Evolutionary conservation across 2,329 filamentous ascomycete genomes (phyloP).

Genomic region (Aschersonia sp.): DNA sequence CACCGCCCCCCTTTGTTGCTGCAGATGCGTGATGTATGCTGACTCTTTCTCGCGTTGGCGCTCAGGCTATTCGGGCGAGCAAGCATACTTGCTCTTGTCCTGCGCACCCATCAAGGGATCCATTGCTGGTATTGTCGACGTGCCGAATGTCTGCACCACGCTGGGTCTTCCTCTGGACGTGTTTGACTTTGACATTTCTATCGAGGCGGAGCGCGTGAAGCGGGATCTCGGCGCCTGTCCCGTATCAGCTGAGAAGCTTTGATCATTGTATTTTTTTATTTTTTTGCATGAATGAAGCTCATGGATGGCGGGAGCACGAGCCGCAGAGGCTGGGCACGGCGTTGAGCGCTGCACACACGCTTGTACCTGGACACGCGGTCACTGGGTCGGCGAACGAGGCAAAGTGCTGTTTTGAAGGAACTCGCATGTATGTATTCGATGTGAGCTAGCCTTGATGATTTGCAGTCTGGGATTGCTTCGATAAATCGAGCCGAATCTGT

Average conservation of each 20-base stretch:
- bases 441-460: too few species aligned
- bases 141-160: conserved; percentile 84
- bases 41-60: not conserved
- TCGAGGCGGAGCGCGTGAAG: conserved; percentile 10
- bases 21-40: not conserved
- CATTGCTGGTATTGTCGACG: conserved; percentile 78
- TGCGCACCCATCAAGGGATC: conserved; percentile 82
- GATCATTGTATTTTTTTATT: not conserved
- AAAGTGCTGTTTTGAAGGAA: too few species aligned
- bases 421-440: too few species aligned
- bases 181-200: conserved; percentile 79
- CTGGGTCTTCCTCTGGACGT: conserved; percentile 84
- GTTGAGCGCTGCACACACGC: too few species aligned
- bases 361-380: too few species aligned
- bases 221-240: conserved; percentile 10
- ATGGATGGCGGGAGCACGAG: not conserved
- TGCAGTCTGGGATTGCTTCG: too few species aligned
- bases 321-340: too few species aligned
- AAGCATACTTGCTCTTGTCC: conserved; percentile 73
- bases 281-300: not conserved
- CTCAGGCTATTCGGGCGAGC: conserved; percentile 53
- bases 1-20: too few species aligned
- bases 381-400: too few species aligned
- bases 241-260: not conserved
- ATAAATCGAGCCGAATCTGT: too few species aligned